A percentile compares a stretch with the other conserved stretches of the same genome.
Evolutionary conservation across 208 protist genomes (phyloP).

Genomic region (Crithidia acanthocephali): DNA sequence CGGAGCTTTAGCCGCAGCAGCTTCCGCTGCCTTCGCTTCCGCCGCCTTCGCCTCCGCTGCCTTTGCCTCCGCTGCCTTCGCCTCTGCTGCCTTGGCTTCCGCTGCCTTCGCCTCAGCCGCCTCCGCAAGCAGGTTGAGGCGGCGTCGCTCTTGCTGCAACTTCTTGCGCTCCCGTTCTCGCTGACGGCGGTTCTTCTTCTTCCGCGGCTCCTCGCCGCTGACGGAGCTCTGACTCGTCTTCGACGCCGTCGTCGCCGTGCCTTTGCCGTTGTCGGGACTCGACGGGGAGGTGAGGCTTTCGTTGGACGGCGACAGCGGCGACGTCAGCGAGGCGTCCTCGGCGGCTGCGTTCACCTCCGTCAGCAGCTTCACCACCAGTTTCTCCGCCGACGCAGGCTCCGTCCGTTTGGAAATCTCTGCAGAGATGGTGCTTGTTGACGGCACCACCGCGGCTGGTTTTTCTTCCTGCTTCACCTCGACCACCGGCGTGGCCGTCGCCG

Average conservation of each 20-base stretch:
- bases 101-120: background rate
- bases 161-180: slow-evolving; percentile 15
- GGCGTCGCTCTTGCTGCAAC: slow-evolving; percentile 7
- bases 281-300: background rate
- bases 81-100: background rate
- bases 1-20: background rate
- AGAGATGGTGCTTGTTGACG: background rate
- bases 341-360: background rate
- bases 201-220: slow-evolving; percentile 1
- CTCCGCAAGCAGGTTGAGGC: background rate
- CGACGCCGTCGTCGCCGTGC: background rate
- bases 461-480: too few species aligned
- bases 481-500: background rate
- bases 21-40: background rate
- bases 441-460: background rate
- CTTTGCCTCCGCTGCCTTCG: background rate
- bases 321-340: background rate
- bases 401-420: too few species aligned
- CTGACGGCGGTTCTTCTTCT: slow-evolving; percentile 6
- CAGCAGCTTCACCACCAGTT: background rate
- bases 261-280: background rate
- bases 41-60: background rate
- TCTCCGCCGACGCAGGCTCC: background rate
- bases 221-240: slow-evolving; percentile 12
- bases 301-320: slow-evolving; percentile 10